phyloP scores from a whole-genome alignment of 495 filamentous ascomycete species.

The Daldinia childiae region DNA sequence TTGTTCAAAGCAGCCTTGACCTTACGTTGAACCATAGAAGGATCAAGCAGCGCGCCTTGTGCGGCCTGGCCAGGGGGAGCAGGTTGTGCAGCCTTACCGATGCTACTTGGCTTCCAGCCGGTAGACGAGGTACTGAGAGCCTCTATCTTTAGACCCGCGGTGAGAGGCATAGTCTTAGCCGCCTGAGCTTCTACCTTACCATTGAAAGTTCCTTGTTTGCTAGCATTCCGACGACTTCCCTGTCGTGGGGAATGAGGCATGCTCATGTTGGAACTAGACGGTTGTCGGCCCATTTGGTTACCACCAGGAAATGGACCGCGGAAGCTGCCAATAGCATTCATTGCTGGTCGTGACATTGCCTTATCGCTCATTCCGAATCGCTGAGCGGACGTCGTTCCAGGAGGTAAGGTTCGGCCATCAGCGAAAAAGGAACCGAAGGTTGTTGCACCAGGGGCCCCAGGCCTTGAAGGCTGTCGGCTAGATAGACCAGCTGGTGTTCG shows the following conservation, averaged over 20 bases:
- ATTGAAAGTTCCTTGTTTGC: conserved; percentile 67
- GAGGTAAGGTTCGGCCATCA: conserved; percentile 64
- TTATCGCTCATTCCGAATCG: conserved; percentile 63
- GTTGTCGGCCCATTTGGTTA: conserved; percentile 57
- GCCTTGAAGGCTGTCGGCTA: conserved; percentile 57
- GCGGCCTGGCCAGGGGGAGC: conserved; percentile 48
- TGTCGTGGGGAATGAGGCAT: conserved; percentile 61
- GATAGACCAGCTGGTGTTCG: conserved; percentile 69
- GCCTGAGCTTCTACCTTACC: conserved; percentile 69
- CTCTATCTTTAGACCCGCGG: conserved; percentile 79
- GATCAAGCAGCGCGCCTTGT: conserved; percentile 71
- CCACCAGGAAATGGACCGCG: conserved; percentile 67
- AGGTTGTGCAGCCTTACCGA: conserved; percentile 55
- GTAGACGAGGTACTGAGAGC: conserved; percentile 72
- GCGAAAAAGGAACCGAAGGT: conserved; percentile 77
- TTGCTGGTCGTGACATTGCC: conserved; percentile 55
- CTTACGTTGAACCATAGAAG: conserved; percentile 96
- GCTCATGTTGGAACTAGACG: conserved; percentile 59
- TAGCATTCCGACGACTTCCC: conserved; percentile 66
- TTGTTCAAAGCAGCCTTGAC: conserved; percentile 98
- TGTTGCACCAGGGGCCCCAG: conserved; percentile 50
- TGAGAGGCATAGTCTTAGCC: conserved; percentile 88
- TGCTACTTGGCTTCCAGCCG: conserved; percentile 91
- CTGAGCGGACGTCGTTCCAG: conserved; percentile 73
- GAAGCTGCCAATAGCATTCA: conserved; percentile 68